Conservation (phyloP, 768 basidiomycete genomes). For the Kwoniella pini region DNA sequence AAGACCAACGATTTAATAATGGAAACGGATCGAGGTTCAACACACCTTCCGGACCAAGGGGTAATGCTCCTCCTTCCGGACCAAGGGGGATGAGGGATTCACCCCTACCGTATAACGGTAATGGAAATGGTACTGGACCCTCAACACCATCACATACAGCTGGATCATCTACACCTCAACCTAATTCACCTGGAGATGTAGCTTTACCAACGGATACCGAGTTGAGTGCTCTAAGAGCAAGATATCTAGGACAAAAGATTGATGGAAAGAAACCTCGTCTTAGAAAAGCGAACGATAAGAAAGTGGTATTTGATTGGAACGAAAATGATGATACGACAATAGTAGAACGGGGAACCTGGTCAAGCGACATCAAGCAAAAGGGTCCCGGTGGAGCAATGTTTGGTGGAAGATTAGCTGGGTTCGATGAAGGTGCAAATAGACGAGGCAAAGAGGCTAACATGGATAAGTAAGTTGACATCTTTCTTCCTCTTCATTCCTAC, state of each 20-base stretch:
- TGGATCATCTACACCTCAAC: conserved; percentile 55
- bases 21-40: conserved; percentile 2
- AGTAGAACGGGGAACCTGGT: conserved; percentile 45
- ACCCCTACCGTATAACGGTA: conserved; percentile 17
- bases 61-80: conserved; percentile 58
- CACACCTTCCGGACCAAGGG: conserved; percentile 77
- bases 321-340: conserved; percentile 88
- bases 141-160: conserved; percentile 15
- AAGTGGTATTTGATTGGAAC: conserved; percentile 99
- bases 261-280: conserved; percentile 36
- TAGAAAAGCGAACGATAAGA: conserved; percentile 79
- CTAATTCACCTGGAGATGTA: conserved; percentile 32
- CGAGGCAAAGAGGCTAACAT: conserved; percentile 22
- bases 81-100: conserved; percentile 28
- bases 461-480: conserved; percentile 19
- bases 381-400: conserved; percentile 49
- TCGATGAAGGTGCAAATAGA: conserved; percentile 42
- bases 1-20: conserved; percentile 16
- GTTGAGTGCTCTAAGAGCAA: conserved; percentile 77
- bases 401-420: conserved; percentile 53
- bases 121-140: conserved; percentile 16
- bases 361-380: conserved; percentile 24
- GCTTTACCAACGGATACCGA: conserved; percentile 65
- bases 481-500: not conserved
- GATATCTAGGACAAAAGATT: conserved; percentile 71